Conservation (phyloP, 176 grass and related monocot genomes). For the Oryza nivara region DNA sequence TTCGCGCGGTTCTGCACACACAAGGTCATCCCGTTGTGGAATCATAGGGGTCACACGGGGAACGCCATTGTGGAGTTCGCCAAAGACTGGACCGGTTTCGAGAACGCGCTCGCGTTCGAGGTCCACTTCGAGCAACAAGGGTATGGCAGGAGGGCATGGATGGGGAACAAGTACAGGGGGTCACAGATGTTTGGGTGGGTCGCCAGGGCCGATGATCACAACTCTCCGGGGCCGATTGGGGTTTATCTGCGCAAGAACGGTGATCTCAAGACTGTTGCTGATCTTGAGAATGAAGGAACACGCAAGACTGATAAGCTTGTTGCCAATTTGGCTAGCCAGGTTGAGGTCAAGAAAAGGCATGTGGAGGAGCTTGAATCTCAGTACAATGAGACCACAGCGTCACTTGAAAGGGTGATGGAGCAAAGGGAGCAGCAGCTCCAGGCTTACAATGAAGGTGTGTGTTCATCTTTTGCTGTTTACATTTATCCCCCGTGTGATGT, state of each 20-base stretch:
- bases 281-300: constrained; percentile 51
- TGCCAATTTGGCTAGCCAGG: constrained; percentile 46
- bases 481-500: not conserved
- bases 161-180: constrained; percentile 34
- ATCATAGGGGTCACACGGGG: constrained; percentile 60
- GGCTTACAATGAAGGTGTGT: constrained; percentile 54
- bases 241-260: constrained; percentile 54
- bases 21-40: constrained; percentile 59
- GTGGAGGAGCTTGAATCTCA: constrained; percentile 51
- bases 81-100: constrained; percentile 65
- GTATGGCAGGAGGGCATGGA: constrained; percentile 52
- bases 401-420: constrained; percentile 59
- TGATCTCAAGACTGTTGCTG: constrained; percentile 59
- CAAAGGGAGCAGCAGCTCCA: constrained; percentile 54
- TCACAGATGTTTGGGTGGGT: constrained; percentile 59
- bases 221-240: constrained; percentile 45
- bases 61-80: constrained; percentile 59
- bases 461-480: not conserved
- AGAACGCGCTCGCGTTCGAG: constrained; percentile 55
- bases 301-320: constrained; percentile 60
- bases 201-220: constrained; percentile 56
- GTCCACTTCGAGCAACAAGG: constrained; percentile 54
- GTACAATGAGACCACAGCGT: constrained; percentile 51
- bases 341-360: constrained; percentile 53
- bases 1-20: constrained; percentile 21